Evolutionary conservation across 2,329 filamentous ascomycete species (phyloP).

Genomic region (Metarhizium brunneum): DNA sequence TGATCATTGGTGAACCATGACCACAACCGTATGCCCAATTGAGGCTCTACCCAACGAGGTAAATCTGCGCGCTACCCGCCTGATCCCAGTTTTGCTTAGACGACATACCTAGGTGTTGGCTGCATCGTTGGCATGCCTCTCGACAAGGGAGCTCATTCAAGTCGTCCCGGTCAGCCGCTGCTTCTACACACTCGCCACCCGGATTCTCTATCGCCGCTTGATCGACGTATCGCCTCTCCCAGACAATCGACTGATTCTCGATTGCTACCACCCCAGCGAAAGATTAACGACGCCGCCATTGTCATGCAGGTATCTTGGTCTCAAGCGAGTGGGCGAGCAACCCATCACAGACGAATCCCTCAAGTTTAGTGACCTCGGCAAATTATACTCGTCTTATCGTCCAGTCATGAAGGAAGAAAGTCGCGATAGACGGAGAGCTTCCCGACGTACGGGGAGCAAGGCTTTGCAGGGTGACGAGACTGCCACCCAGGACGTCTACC

Average conservation of each 20-base stretch:
- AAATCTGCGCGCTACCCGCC: too few species aligned
- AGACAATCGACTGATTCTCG: conserved; percentile 56
- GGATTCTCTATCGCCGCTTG: conserved; percentile 56
- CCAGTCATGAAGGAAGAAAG: too few species aligned
- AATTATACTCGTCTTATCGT: too few species aligned
- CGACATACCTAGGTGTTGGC: too few species aligned
- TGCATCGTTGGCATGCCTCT: conserved; percentile 24
- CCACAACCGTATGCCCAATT: too few species aligned
- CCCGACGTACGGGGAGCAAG: too few species aligned
- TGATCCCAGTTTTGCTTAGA: too few species aligned
- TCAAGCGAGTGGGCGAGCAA: conserved; percentile 21
- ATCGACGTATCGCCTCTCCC: conserved; percentile 23
- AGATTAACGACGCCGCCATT: conserved; percentile 61
- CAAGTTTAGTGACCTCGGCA: conserved; percentile 11
- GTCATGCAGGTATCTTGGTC: conserved; percentile 56
- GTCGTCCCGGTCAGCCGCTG: conserved; percentile 51
- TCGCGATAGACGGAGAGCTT: too few species aligned
- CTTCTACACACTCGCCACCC: conserved; percentile 53
- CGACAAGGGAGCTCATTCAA: conserved; percentile 43
- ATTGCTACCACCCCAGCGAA: conserved; percentile 66
- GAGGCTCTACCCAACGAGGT: too few species aligned
- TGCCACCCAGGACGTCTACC: conserved; percentile 49
- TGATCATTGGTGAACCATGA: too few species aligned
- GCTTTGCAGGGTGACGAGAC: too few species aligned
- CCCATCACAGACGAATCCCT: conserved; percentile 5